Base-by-base conservation (phyloP, 208 protist species). In the Leishmania martiniquensis region DNA sequence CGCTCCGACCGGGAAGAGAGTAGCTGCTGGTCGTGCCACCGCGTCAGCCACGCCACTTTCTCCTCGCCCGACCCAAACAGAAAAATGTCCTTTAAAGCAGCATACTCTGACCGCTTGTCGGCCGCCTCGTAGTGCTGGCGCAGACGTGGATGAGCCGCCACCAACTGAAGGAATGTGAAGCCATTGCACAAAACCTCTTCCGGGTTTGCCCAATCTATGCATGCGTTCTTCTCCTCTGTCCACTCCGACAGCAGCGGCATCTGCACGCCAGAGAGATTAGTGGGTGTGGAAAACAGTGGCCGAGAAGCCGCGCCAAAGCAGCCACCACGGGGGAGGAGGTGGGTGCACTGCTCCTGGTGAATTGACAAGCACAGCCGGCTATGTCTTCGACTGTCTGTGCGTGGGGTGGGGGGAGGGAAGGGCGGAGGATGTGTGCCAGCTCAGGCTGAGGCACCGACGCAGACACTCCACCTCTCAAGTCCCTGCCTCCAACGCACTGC, bases 91-190 rank as follows among this genome's bases (percentile, higher is more conserved):
- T 84, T 84, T 6, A 60, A 72, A 2, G 39, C 39, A 42, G 77
- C 32, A 10, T 65, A 57, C 62, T 90, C 82, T 1, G 80, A 66
- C n/a, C 34, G 63, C 66, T 82, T 73, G 17, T 67, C 66, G 5
- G 65, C 39, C 20, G 84, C 68, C 6, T 66, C 80, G 25, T 78
- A 89, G 73, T 91, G 79, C 17, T 73, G 25, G 22, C 75, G 78
- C 45, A 97, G 82, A 1, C 76, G 71, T 1, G 90, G 85, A 60
- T 97, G 92, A 15, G 83, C 87, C 7, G 76, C 67, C 22, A 95
- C 62, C 13, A 96, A 62, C 71, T 94, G 89, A 10, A 95, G 77
- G 83, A 97, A 93, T 0, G 92, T 96, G 81, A 92, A 95, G 9
- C 82, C 81, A 67, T 96, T 94, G 60, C 81, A 68, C 12, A 96